Evolutionary conservation across 805 yeast genomes (phyloP), one percentile per base, ranked within the genome.

Genomic region (Saccharomyces jurei): DNA sequence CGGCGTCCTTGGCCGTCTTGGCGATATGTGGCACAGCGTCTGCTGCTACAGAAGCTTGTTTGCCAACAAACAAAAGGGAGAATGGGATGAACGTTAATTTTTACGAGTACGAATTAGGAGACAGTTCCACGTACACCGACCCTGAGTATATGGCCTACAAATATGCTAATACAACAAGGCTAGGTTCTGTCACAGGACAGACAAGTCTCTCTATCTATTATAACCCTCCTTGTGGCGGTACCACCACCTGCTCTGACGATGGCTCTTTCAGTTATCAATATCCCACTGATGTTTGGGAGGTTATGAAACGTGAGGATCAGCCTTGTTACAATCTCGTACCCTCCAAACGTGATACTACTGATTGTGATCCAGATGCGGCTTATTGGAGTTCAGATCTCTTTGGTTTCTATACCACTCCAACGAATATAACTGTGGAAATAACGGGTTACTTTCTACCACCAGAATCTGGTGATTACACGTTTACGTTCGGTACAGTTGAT

Each of bases 401-500:
- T 50, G 61, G 55, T 32, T 30, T 28, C 25, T 29, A 52, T 14
- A 51, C 55, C 1, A 58, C 63, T 27, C 48, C 61, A 32, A 30
- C 44, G 13, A 49, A 49, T 11, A 8, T 49, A 47, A 55, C 61
- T 44, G 55, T 64, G 57, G 66, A 60, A 46, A 51, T 62, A 32
- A 59, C 60, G 5, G 67, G 67, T 49, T 67, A 60, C 50, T 62
- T 57, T 56, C 41, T 48, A 22, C 69, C 75, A 14, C 50, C 58
- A 5, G 58, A 53, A 25, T 56, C 66, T 26, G 76, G 75, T 55
- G 50, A 59, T 10, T 72, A 67, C 51, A 52, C 58, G 0, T 59
- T 71, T 48, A 29, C 49, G 13, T 53, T 70, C n/a, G 31, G 48
- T 4, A 22, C 27, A 3, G 63, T 64, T 27, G 75, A 71, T 62